Percentiles rank a stretch among this genome's conserved stretches.
Evolutionary conservation across 768 basidiomycete species (phyloP).

Genomic region (Polyporus arcularius): DNA sequence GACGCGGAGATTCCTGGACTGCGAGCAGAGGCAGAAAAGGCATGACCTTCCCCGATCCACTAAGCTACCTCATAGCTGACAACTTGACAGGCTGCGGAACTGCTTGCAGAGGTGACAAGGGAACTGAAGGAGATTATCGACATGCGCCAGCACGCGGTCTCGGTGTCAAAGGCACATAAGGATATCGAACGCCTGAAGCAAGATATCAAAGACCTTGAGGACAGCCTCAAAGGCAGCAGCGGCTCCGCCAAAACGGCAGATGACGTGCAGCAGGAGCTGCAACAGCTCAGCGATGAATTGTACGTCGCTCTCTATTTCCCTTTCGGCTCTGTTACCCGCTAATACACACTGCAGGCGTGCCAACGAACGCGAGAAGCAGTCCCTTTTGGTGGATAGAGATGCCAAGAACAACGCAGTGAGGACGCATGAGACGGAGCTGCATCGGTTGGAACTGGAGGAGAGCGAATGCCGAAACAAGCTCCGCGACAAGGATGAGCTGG

Average conservation of each 20-base stretch:
- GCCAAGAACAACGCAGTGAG: constrained; percentile 54
- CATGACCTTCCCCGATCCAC: constrained; percentile 28
- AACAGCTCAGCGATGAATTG: constrained; percentile 63
- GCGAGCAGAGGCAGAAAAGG: constrained; percentile 61
- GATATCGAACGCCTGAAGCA: constrained; percentile 60
- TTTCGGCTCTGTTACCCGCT: neutral
- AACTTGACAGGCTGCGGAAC: constrained; percentile 48
- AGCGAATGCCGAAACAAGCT: constrained; percentile 57
- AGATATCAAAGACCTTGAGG: constrained; percentile 67
- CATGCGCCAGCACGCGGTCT: constrained; percentile 62
- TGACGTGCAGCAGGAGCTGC: constrained; percentile 81
- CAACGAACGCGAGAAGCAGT: constrained; percentile 63
- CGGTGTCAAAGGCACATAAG: constrained; percentile 57
- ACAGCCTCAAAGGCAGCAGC: constrained; percentile 57
- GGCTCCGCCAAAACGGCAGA: constrained; percentile 83
- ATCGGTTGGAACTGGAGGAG: constrained; percentile 63
- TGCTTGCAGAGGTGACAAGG: constrained; percentile 52
- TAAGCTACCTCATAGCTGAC: neutral
- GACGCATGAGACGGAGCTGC: constrained; percentile 59
- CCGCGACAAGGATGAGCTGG: constrained; percentile 56
- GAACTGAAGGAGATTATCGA: constrained; percentile 60
- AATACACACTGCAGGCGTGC: constrained; percentile 48
- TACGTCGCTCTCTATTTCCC: constrained; percentile 37
- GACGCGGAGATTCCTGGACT: constrained; percentile 57
- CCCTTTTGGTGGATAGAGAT: constrained; percentile 60